A percentile compares a stretch with the other conserved stretches of the same genome.
Conservation (phyloP, 2,329 filamentous ascomycete species). For the Cytospora leucostoma region DNA sequence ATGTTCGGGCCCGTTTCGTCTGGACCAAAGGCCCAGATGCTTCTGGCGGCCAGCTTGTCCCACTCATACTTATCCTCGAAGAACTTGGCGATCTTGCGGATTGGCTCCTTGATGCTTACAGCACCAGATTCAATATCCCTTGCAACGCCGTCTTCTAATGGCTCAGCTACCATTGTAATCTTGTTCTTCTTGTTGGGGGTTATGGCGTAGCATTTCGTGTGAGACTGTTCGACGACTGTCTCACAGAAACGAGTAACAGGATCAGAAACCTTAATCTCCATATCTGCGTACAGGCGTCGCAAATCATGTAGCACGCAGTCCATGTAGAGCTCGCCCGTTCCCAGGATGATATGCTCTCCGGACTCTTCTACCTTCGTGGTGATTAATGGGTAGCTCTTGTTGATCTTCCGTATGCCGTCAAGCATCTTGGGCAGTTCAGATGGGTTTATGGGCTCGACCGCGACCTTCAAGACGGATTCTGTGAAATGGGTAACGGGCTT, state of each 20-base stretch:
- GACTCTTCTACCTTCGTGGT: constrained; percentile 98
- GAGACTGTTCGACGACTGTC: constrained; percentile 94
- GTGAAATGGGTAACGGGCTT: constrained; percentile 91
- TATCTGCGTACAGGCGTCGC: constrained; percentile 90
- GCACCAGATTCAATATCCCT: constrained; percentile 89
- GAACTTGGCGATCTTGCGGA: constrained; percentile 91
- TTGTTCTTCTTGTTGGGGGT: constrained; percentile 99
- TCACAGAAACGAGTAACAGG: constrained; percentile 97
- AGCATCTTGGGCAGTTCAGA: constrained; percentile 99
- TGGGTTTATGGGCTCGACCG: constrained; percentile 96
- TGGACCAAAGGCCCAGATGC: constrained; percentile 98
- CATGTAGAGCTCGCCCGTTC: constrained; percentile 99
- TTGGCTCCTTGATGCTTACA: constrained; percentile 89
- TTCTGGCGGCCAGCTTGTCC: constrained; percentile 90
- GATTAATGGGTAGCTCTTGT: constrained; percentile 95
- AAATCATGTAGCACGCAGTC: constrained; percentile 97
- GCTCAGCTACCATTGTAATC: constrained; percentile 97
- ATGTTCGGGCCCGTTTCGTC: constrained; percentile 95
- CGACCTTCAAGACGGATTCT: constrained; percentile 95
- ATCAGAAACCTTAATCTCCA: constrained; percentile 99
- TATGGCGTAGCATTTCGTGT: constrained; percentile 95
- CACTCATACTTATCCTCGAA: constrained; percentile 97
- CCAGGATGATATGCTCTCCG: constrained; percentile 91
- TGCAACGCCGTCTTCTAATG: constrained; percentile 90
- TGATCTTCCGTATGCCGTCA: constrained; percentile 92